phyloP scores from a whole-genome alignment of 2,329 filamentous ascomycete species.

The Botrytis porri region DNA sequence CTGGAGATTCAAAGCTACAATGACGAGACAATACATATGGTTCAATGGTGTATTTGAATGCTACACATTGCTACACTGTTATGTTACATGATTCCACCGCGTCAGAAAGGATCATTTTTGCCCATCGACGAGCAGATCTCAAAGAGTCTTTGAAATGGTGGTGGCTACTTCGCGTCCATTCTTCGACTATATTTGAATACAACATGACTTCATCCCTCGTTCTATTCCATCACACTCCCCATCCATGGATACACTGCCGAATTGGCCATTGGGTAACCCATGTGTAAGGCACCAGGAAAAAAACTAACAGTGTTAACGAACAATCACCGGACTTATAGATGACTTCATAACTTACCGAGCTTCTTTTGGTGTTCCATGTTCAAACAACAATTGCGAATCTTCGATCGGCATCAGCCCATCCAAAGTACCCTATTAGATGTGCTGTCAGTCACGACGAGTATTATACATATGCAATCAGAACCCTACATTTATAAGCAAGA shows the following conservation, averaged over 20 bases:
- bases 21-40: background rate
- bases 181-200: background rate
- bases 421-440: constrained; percentile 48
- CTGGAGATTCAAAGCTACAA: background rate
- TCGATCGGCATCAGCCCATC: constrained; percentile 68
- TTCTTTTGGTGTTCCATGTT: constrained; percentile 64
- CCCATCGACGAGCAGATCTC: background rate
- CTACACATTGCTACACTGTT: background rate
- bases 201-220: background rate
- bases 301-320: constrained; percentile 39
- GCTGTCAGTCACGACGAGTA: background rate
- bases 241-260: constrained; percentile 58
- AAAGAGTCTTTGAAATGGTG: background rate
- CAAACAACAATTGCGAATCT: constrained; percentile 62
- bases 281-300: constrained; percentile 59
- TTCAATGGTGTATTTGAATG: background rate
- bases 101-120: background rate
- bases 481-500: constrained; percentile 58
- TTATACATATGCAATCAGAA: constrained; percentile 27
- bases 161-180: background rate
- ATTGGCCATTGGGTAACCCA: constrained; percentile 65
- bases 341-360: constrained; percentile 44
- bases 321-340: background rate
- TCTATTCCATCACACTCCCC: constrained; percentile 46
- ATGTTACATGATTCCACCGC: background rate